phyloP scores from a whole-genome alignment of 1,284 basidiomycete genomes.

The Ustilago bromivora region DNA sequence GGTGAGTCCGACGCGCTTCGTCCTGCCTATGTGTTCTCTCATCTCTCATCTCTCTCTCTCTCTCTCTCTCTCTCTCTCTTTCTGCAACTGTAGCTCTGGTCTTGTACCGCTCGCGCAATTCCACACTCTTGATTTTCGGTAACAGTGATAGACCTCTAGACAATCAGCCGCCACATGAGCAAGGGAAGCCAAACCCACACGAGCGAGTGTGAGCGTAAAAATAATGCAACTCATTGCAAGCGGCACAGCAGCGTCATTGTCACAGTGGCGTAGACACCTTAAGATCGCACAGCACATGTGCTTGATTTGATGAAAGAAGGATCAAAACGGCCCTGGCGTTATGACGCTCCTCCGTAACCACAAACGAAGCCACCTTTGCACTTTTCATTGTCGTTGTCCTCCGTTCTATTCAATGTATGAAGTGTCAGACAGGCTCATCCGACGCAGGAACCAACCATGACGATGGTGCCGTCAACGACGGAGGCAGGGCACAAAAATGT shows the following conservation, averaged over 20 bases:
- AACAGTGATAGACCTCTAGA: slow-evolving; percentile 5
- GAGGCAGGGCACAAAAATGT: background rate
- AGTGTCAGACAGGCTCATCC: background rate
- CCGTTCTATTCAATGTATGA: no score
- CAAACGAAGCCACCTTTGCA: no score
- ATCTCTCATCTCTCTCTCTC: background rate
- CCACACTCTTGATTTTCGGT: slow-evolving; percentile 1
- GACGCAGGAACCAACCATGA: background rate
- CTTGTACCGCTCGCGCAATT: background rate
- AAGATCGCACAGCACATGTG: slow-evolving; percentile 1
- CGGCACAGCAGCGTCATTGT: background rate
- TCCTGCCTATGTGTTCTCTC: background rate
- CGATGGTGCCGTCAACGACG: background rate
- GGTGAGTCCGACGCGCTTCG: slow-evolving; percentile 31
- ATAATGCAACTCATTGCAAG: background rate
- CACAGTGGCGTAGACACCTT: slow-evolving; percentile 2
- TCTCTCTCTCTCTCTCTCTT: background rate
- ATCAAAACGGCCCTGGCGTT: no score
- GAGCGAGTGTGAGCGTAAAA: slow-evolving; percentile 4
- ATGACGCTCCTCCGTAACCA: no score
- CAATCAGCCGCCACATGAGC: slow-evolving; percentile 8
- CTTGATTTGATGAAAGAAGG: background rate
- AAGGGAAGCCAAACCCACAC: slow-evolving; percentile 7
- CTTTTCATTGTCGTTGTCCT: no score
- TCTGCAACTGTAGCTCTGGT: background rate